A percentile compares a stretch with the other conserved stretches of the same genome.
Conservation (phyloP, 495 filamentous ascomycete species). For the Tuber microsphaerosporum region DNA sequence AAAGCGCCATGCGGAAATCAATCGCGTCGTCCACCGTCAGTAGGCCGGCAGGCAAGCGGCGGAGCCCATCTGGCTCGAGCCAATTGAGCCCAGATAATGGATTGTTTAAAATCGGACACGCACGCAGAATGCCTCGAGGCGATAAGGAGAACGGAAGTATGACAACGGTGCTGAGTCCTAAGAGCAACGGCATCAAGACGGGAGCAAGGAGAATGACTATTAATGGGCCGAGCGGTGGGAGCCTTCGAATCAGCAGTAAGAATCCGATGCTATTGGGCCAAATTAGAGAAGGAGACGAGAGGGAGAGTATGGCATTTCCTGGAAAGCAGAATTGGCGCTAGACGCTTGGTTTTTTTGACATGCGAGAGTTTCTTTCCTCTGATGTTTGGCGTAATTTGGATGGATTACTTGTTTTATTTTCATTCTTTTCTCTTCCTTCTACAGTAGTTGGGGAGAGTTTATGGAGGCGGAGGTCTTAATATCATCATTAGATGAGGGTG, state of each 20-base stretch:
- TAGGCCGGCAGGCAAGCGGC: constrained; percentile 20
- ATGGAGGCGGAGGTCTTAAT: not conserved
- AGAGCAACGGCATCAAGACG: constrained; percentile 32
- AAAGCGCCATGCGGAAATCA: constrained; percentile 34
- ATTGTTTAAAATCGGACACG: constrained; percentile 35
- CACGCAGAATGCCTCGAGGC: constrained; percentile 35
- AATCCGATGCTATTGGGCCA: constrained; percentile 26
- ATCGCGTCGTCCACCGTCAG: constrained; percentile 12
- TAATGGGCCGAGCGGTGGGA: constrained; percentile 13
- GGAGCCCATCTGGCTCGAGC: constrained; percentile 29
- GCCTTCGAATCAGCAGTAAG: constrained; percentile 26
- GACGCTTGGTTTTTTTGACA: constrained; percentile 6
- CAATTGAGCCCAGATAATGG: constrained; percentile 34
- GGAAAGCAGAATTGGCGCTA: constrained; percentile 34
- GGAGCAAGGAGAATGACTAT: constrained; percentile 40
- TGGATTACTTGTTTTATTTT: constrained; percentile 30
- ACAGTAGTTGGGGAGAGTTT: not conserved
- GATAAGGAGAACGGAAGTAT: constrained; percentile 38
- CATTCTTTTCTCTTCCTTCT: constrained; percentile 6
- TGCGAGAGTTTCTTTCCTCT: constrained; percentile 9
- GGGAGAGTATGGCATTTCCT: constrained; percentile 28
- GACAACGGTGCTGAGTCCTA: constrained; percentile 38
- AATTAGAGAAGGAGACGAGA: constrained; percentile 27
- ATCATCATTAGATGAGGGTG: not conserved
- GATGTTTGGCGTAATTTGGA: constrained; percentile 35